phyloP scores from a whole-genome alignment of 352 stramenopile species.

The Phytophthora brassicae region DNA sequence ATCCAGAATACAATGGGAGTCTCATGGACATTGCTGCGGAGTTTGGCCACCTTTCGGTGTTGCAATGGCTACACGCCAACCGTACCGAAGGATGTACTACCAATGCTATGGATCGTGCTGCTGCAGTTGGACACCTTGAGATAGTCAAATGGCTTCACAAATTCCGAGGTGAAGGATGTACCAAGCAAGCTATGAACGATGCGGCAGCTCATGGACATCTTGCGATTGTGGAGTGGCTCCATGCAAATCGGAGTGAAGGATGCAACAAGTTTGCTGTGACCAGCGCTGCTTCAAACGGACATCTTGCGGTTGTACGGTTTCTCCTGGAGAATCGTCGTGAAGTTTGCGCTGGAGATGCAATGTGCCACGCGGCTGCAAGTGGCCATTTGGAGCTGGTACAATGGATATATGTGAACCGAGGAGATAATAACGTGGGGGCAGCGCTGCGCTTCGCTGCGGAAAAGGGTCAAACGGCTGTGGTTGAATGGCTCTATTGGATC shows the following conservation, averaged over 20 bases:
- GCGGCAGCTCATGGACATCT: conserved; percentile 14
- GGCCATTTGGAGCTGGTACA: conserved; percentile 16
- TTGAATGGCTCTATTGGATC: conserved; percentile 25
- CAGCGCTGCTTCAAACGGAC: conserved; percentile 8
- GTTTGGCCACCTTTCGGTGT: conserved; percentile 11
- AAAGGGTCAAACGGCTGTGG: conserved; percentile 9
- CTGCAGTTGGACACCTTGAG: conserved; percentile 14
- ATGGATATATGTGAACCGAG: conserved; percentile 17
- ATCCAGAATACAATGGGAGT: not conserved
- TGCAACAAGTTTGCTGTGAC: conserved; percentile 11
- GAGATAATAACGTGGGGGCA: conserved; percentile 11
- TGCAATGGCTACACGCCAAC: conserved; percentile 21
- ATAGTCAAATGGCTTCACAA: conserved; percentile 12
- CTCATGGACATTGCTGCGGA: conserved; percentile 24
- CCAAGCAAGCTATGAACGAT: conserved; percentile 21
- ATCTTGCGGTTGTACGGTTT: conserved; percentile 19
- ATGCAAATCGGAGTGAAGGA: conserved; percentile 7
- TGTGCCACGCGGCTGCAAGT: conserved; percentile 15
- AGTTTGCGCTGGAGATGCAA: conserved; percentile 18
- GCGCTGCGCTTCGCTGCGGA: conserved; percentile 17
- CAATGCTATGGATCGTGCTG: conserved; percentile 17
- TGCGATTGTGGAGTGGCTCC: conserved; percentile 18
- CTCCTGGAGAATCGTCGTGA: conserved; percentile 20
- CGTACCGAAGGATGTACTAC: conserved; percentile 16
- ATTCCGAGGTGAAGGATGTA: conserved; percentile 13